A percentile compares a stretch with the other conserved stretches of the same genome.
Conservation (phyloP, 1,139 yeast species). For the Diutina mesorugosa region DNA sequence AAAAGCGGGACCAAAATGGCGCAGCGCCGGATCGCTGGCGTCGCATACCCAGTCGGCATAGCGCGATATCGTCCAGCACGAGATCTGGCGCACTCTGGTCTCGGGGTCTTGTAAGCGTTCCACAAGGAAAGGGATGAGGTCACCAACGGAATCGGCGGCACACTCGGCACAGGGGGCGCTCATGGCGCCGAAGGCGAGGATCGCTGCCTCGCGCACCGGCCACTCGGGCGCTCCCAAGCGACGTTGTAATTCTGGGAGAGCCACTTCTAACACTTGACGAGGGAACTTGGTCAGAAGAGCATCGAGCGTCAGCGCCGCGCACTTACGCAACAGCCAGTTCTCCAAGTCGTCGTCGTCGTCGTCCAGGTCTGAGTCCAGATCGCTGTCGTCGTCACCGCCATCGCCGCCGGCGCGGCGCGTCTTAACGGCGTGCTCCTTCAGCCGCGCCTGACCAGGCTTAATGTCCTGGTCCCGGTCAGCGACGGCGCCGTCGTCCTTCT, state of each 20-base stretch:
- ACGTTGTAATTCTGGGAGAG: conserved; percentile 67
- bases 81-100: conserved; percentile 80
- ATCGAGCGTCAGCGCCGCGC: conserved; percentile 89
- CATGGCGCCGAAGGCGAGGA: conserved; percentile 89
- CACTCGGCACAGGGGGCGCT: conserved; percentile 42
- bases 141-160: conserved; percentile 62
- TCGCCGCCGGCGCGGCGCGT: conserved; percentile 16
- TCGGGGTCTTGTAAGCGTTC: conserved; percentile 65
- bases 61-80: conserved; percentile 92
- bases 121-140: conserved; percentile 73
- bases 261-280: conserved; percentile 46
- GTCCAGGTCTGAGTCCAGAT: conserved; percentile 43
- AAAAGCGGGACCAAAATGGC: conserved; percentile 64
- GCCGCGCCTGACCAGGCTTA: conserved; percentile 60
- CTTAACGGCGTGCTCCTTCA: conserved; percentile 51
- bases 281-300: conserved; percentile 62
- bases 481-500: conserved; percentile 48
- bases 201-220: conserved; percentile 89
- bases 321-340: conserved; percentile 87
- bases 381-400: conserved; percentile 31
- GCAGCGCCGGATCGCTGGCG: conserved; percentile 49
- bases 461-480: conserved; percentile 86
- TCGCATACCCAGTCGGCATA: conserved; percentile 71
- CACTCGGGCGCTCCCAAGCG: conserved; percentile 60
- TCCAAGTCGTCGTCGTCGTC: conserved; percentile 43